A percentile compares a stretch with the other conserved stretches of the same genome.
These are phyloP conservation scores for Naumovozyma castellii DNA, from an alignment of 805 yeast species.

Conservation along the genomic window DNA sequence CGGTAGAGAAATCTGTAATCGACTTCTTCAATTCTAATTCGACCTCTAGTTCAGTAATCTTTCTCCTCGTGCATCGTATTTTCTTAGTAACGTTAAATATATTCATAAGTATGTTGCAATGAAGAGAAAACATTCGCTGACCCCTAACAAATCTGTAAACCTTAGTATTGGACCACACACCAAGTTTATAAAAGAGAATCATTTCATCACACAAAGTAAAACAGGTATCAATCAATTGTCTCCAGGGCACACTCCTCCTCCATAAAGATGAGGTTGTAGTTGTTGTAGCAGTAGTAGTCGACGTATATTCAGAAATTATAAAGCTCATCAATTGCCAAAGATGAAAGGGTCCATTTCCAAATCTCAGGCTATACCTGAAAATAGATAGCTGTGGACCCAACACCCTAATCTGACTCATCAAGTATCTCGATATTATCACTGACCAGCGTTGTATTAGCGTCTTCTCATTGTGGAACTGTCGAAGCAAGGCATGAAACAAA, in stretches of 20 bases:
- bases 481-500: conserved; percentile 32
- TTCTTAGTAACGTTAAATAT: too few species aligned
- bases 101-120: neutral
- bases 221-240: conserved; percentile 35
- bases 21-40: neutral
- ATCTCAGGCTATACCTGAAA: conserved; percentile 55
- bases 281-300: too few species aligned
- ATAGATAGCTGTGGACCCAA: neutral
- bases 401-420: neutral
- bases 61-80: neutral
- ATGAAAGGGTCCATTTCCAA: conserved; percentile 59
- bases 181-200: conserved; percentile 37
- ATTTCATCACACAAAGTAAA: conserved; percentile 60
- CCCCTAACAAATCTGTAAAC: conserved; percentile 14
- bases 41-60: neutral
- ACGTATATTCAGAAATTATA: neutral
- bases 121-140: neutral
- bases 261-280: too few species aligned
- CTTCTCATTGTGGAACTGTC: too few species aligned
- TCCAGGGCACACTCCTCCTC: too few species aligned
- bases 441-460: too few species aligned
- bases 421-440: neutral
- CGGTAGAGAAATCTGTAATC: too few species aligned
- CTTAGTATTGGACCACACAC: conserved; percentile 22
- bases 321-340: neutral